Conservation (phyloP, 2,329 filamentous ascomycete species). For the Zymoseptoria pseudotritici region DNA sequence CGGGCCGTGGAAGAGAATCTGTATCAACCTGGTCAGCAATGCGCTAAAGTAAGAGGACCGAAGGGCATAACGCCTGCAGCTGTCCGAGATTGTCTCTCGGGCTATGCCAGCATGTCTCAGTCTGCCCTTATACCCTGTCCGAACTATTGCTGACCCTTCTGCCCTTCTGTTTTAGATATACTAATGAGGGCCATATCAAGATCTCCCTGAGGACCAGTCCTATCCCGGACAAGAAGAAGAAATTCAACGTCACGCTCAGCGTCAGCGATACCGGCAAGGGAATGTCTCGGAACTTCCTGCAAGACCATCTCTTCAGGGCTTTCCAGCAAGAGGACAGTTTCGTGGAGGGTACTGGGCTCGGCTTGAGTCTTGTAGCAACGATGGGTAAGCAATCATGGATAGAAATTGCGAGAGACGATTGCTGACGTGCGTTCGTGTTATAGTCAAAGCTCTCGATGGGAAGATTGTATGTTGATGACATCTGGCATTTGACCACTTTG, state of each 20-base stretch:
- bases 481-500: background rate
- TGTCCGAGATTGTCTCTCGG: too few relatives aligned
- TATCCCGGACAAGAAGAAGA: conserved; percentile 10
- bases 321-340: conserved; percentile 59
- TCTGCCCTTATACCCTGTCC: too few relatives aligned
- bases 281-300: conserved; percentile 57
- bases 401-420: conserved; percentile 39
- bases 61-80: too few relatives aligned
- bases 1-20: conserved; percentile 41
- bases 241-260: conserved; percentile 19
- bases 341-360: conserved; percentile 56
- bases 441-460: conserved; percentile 34
- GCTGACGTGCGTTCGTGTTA: too few relatives aligned
- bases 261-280: conserved; percentile 60
- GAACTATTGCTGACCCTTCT: too few relatives aligned
- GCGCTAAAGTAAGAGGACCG: conserved; percentile 34
- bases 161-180: conserved; percentile 23
- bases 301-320: conserved; percentile 54
- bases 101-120: too few relatives aligned
- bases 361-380: conserved; percentile 54
- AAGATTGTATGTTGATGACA: conserved; percentile 19
- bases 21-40: conserved; percentile 43
- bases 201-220: conserved; percentile 23
- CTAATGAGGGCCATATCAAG: conserved; percentile 34
- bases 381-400: conserved; percentile 51